Percentiles rank a stretch among this genome's conserved stretches.
Evolutionary conservation across 306 rosid species (phyloP).

Genomic region (Malus sieversii): DNA sequence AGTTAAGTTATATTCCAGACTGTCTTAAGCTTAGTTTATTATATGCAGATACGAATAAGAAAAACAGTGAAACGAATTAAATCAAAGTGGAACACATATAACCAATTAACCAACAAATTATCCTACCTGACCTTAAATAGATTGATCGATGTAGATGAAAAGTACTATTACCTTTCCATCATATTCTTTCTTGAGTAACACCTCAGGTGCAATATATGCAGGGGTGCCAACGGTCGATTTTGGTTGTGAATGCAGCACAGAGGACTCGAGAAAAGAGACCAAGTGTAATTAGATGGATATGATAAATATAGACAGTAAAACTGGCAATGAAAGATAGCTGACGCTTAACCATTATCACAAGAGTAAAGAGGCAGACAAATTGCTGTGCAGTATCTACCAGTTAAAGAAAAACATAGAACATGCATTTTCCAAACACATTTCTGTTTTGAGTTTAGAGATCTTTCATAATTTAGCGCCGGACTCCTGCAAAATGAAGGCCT

Average conservation of each 20-base stretch:
- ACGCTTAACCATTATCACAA: neutral
- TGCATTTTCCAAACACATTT: slow-evolving; percentile 3
- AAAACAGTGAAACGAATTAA: neutral
- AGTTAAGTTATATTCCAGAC: neutral
- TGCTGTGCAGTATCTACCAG: neutral
- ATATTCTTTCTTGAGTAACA: slow-evolving; percentile 90
- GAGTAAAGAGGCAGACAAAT: neutral
- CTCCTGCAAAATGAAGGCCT: neutral
- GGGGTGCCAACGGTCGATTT: slow-evolving; percentile 98
- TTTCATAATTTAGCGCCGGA: neutral
- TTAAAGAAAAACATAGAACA: neutral
- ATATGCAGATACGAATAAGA: neutral
- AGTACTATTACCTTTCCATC: slow-evolving; percentile 78
- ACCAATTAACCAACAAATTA: neutral
- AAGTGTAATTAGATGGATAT: slow-evolving; percentile 17
- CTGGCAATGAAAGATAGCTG: neutral
- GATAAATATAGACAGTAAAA: neutral
- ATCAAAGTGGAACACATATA: neutral
- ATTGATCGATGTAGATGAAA: neutral
- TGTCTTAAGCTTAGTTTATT: neutral
- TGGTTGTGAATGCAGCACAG: slow-evolving; percentile 92
- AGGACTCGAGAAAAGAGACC: slow-evolving; percentile 56
- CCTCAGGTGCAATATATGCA: slow-evolving; percentile 96
- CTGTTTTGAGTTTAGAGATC: neutral
- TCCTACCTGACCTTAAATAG: neutral